These are phyloP conservation scores for Sporisorium graminicola DNA, from an alignment of 1,284 basidiomycete genomes.

Conservation along the genomic window DNA sequence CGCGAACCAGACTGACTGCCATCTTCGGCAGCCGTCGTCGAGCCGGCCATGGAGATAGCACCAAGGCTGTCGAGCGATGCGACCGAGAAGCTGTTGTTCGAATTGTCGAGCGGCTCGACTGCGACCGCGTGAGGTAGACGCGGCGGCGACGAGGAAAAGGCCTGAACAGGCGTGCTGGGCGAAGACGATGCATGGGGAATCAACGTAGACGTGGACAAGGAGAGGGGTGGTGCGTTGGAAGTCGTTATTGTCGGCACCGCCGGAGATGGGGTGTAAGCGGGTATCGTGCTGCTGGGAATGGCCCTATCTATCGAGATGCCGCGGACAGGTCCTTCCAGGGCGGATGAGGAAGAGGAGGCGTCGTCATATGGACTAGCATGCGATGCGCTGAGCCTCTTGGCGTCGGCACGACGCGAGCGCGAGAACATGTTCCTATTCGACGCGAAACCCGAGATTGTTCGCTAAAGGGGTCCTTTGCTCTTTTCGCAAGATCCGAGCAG, in stretches of 20 bases:
- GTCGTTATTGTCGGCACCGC: conserved; percentile 38
- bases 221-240: conserved; percentile 26
- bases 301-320: not conserved
- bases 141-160: conserved; percentile 10
- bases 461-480: not conserved
- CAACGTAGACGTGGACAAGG: conserved; percentile 13
- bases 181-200: not conserved
- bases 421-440: conserved; percentile 24
- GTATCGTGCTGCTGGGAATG: not conserved
- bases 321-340: not conserved
- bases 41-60: conserved; percentile 31
- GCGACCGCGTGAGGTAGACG: conserved; percentile 2
- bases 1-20: conserved; percentile 33
- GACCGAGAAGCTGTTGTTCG: conserved; percentile 39
- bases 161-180: conserved; percentile 1
- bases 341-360: not conserved
- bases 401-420: conserved; percentile 19
- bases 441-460: too few species aligned
- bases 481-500: conserved; percentile 6
- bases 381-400: conserved; percentile 28
- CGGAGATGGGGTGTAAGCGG: conserved; percentile 15
- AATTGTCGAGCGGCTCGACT: conserved; percentile 12
- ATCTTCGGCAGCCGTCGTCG: conserved; percentile 27
- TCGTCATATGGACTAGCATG: conserved; percentile 4
- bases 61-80: conserved; percentile 40